A percentile compares a stretch with the other conserved stretches of the same genome.
Evolutionary conservation across 2,329 filamentous ascomycete species (phyloP).

Genomic region (Cladosporium oxysporum): DNA sequence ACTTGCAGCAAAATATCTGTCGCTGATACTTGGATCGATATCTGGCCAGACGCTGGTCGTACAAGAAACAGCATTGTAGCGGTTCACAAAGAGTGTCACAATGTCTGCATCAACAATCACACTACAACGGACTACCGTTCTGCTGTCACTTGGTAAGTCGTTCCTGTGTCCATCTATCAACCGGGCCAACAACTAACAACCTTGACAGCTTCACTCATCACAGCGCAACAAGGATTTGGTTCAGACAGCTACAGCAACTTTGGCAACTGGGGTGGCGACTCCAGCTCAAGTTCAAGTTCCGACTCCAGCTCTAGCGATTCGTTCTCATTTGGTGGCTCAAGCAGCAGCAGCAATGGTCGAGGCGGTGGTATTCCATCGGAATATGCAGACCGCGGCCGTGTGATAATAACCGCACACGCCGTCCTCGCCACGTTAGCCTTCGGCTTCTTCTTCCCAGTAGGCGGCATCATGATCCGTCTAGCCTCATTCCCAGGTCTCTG

Average conservation of each 20-base stretch:
- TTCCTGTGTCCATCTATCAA: not conserved
- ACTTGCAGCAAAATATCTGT: not conserved
- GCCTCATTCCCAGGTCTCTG: constrained; percentile 48
- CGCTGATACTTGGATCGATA: not conserved
- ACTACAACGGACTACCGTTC: constrained; percentile 17
- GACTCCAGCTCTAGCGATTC: constrained; percentile 1
- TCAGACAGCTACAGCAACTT: constrained; percentile 14
- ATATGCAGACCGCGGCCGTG: constrained; percentile 22
- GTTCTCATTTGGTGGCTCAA: not conserved
- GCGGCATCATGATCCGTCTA: constrained; percentile 49
- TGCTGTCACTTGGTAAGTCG: constrained; percentile 9
- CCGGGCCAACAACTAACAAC: not conserved
- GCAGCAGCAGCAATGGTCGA: constrained; percentile 5
- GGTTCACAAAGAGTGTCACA: not conserved
- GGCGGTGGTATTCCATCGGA: constrained; percentile 18
- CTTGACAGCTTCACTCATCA: not conserved
- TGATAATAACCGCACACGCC: constrained; percentile 48
- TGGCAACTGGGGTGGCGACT: not conserved
- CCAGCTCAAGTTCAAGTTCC: constrained; percentile 2
- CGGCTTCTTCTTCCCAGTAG: constrained; percentile 49
- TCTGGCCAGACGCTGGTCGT: not conserved
- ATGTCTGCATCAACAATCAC: not conserved
- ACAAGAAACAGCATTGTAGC: not conserved
- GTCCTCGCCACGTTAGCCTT: constrained; percentile 49
- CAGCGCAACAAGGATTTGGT: constrained; percentile 14